phyloP scores from a whole-genome alignment of 805 yeast genomes.

The Candida verbasci region DNA sequence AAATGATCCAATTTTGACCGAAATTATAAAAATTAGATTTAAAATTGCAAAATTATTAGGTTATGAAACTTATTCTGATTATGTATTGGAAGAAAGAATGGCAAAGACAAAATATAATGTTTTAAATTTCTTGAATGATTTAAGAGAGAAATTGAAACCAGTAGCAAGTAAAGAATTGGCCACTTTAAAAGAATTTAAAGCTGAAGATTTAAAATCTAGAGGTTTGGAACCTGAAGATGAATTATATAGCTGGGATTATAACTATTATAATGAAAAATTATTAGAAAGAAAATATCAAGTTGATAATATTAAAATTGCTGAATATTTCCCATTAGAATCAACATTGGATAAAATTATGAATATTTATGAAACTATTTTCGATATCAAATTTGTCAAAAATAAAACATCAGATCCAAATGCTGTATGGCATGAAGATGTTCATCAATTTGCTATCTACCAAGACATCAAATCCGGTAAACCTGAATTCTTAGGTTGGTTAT shows the following conservation, averaged over 20 bases:
- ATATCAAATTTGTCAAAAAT: slow-evolving; percentile 56
- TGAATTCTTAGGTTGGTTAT: slow-evolving; percentile 71
- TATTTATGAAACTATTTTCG: slow-evolving; percentile 66
- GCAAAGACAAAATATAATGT: slow-evolving; percentile 67
- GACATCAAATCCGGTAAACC: slow-evolving; percentile 44
- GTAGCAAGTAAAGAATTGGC: slow-evolving; percentile 54
- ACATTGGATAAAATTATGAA: slow-evolving; percentile 67
- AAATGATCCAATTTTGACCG: slow-evolving; percentile 56
- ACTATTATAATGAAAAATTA: slow-evolving; percentile 60
- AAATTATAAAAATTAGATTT: slow-evolving; percentile 60
- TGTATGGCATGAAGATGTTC: slow-evolving; percentile 79
- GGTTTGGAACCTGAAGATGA: slow-evolving; percentile 38
- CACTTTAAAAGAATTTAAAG: slow-evolving; percentile 47
- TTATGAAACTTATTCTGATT: slow-evolving; percentile 65
- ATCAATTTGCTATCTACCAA: slow-evolving; percentile 67
- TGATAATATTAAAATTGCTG: slow-evolving; percentile 66
- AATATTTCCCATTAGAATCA: slow-evolving; percentile 70
- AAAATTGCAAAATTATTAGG: slow-evolving; percentile 62
- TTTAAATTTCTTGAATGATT: slow-evolving; percentile 55
- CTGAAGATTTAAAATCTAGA: slow-evolving; percentile 43
- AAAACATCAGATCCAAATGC: slow-evolving; percentile 30
- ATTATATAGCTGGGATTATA: slow-evolving; percentile 68
- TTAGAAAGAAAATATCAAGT: slow-evolving; percentile 68
- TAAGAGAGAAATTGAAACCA: slow-evolving; percentile 54
- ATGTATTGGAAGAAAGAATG: slow-evolving; percentile 72